Evolutionary conservation across 805 yeast genomes (phyloP).

Genomic region (Candida easanensis): DNA sequence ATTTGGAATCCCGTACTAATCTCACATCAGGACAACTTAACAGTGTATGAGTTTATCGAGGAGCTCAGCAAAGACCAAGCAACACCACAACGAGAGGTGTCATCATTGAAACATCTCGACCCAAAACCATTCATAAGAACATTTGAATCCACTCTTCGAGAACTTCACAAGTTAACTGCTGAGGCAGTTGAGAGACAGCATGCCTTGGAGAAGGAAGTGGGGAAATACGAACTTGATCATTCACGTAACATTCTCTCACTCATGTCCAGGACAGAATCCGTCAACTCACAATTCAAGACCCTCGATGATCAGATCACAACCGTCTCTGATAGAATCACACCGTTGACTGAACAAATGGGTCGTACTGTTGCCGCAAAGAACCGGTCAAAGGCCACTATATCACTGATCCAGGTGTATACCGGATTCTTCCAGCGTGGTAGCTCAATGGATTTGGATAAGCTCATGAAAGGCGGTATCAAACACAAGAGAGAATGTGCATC

Average conservation of each 20-base stretch:
- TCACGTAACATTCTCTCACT: constrained; percentile 61
- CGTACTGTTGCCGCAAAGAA: constrained; percentile 70
- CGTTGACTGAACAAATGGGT: constrained; percentile 66
- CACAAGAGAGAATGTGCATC: constrained; percentile 68
- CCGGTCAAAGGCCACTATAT: constrained; percentile 67
- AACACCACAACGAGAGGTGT: constrained; percentile 46
- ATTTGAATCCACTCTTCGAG: constrained; percentile 80
- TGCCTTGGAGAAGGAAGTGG: constrained; percentile 54
- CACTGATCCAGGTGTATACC: constrained; percentile 72
- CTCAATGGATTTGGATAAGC: constrained; percentile 53
- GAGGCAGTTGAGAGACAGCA: constrained; percentile 52
- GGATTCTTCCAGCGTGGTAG: constrained; percentile 54
- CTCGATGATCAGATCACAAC: constrained; percentile 53
- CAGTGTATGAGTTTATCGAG: constrained; percentile 79
- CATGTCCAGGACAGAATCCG: constrained; percentile 42
- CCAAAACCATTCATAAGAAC: constrained; percentile 95
- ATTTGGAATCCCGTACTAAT: not conserved
- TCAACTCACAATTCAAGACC: constrained; percentile 45
- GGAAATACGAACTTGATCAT: constrained; percentile 61
- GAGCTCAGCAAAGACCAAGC: constrained; percentile 69
- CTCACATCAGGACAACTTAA: constrained; percentile 46
- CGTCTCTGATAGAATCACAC: constrained; percentile 59
- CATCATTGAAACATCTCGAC: constrained; percentile 55
- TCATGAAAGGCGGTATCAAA: constrained; percentile 50
- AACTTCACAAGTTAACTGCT: constrained; percentile 57